Conservation (phyloP, 192 early-diverging fungal species). For the Pilobolus umbonatus region DNA sequence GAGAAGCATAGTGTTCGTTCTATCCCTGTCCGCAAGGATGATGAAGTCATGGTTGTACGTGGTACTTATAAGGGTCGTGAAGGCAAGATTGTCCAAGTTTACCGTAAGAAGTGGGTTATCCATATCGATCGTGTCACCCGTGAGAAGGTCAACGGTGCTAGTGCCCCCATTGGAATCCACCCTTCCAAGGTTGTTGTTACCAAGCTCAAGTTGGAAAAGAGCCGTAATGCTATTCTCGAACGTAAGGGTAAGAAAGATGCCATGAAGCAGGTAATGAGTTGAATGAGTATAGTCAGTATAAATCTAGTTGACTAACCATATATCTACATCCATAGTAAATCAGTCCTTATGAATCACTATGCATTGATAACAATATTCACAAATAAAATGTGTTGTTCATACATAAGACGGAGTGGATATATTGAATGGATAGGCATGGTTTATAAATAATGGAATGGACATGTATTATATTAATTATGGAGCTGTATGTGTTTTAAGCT, state of each 20-base stretch:
- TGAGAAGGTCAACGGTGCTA: constrained; percentile 97
- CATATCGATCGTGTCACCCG: constrained; percentile 94
- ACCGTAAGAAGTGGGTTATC: constrained; percentile 99
- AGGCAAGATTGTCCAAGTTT: constrained; percentile 93
- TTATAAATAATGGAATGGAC: too few relatives aligned
- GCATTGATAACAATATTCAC: too few relatives aligned
- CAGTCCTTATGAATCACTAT: too few relatives aligned
- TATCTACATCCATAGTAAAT: too few relatives aligned
- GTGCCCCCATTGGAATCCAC: constrained; percentile 90
- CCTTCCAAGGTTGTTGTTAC: constrained; percentile 98
- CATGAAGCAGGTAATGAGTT: constrained; percentile 36
- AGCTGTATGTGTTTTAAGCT: too few relatives aligned
- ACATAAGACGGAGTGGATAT: too few relatives aligned
- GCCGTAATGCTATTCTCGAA: constrained; percentile 84
- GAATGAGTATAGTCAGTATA: too few relatives aligned
- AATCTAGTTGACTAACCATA: too few relatives aligned
- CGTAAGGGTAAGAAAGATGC: constrained; percentile 63
- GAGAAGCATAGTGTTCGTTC: constrained; percentile 97
- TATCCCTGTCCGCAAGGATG: constrained; percentile 95
- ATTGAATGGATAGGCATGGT: too few relatives aligned
- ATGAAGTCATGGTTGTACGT: constrained; percentile 95
- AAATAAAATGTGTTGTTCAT: too few relatives aligned
- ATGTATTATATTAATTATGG: too few relatives aligned
- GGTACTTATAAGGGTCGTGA: constrained; percentile 95
- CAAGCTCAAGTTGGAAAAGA: constrained; percentile 94